Evolutionary conservation across 768 basidiomycete genomes (phyloP).

Genomic region (Epithele typhae): DNA sequence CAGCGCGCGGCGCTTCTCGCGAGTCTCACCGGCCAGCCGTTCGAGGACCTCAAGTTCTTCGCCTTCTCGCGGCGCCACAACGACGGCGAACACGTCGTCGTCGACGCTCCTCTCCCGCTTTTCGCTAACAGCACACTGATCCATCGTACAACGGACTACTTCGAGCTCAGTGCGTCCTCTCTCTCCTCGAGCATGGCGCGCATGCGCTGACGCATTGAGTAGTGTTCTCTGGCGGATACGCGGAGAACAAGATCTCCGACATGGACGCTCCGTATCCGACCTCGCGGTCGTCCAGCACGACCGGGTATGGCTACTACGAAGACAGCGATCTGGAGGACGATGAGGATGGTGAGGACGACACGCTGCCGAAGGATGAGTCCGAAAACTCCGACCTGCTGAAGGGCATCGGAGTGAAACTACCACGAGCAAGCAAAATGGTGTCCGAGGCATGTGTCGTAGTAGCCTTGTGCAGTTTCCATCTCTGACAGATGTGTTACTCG

Average conservation of each 20-base stretch:
- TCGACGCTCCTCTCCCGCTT: neutral
- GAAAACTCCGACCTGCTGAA: too few relatives aligned
- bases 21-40: neutral
- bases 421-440: too few relatives aligned
- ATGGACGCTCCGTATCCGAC: neutral
- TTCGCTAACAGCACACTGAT: neutral
- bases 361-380: too few relatives aligned
- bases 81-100: neutral
- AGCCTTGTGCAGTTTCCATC: neutral
- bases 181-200: neutral
- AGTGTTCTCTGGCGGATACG: neutral
- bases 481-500: too few relatives aligned
- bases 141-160: neutral
- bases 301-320: constrained; percentile 3
- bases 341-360: neutral
- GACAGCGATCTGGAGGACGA: constrained; percentile 9
- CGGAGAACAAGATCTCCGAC: neutral
- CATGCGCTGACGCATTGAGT: too few relatives aligned
- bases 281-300: neutral
- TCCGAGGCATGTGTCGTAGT: too few relatives aligned
- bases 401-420: neutral
- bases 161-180: neutral
- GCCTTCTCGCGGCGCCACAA: neutral
- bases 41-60: constrained; percentile 3
- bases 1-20: neutral